phyloP scores from a whole-genome alignment of 225 moss, liverwort and hornwort genomes.

The Takakia lepidozioides region DNA sequence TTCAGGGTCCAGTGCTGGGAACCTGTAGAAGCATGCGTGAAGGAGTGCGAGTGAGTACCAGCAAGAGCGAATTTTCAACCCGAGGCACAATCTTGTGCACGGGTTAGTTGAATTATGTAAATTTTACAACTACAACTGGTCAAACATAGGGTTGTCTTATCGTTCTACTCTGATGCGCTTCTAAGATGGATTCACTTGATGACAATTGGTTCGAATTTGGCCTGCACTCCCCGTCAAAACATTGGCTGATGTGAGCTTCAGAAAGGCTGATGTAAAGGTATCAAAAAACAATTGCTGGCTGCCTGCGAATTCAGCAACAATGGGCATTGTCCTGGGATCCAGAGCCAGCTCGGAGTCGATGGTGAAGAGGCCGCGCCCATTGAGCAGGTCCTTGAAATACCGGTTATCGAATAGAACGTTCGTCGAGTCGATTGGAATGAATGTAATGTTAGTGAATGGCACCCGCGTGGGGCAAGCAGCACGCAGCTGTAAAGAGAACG shows the following conservation, averaged over 20 bases:
- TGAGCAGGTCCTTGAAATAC: slow-evolving; percentile 30
- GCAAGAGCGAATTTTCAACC: no score
- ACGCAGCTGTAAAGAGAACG: slow-evolving; percentile 17
- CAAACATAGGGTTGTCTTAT: no score
- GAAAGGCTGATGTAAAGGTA: slow-evolving; percentile 28
- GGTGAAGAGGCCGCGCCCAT: slow-evolving; percentile 36
- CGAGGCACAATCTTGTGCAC: no score
- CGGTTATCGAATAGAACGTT: slow-evolving; percentile 41
- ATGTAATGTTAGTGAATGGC: slow-evolving; percentile 19
- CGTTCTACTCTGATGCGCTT: no score
- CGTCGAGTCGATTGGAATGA: slow-evolving; percentile 29
- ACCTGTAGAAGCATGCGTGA: no score
- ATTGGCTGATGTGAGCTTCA: slow-evolving; percentile 25
- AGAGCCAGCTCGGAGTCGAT: slow-evolving; percentile 34
- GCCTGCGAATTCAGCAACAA: slow-evolving; percentile 22
- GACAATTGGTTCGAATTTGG: slow-evolving; percentile 36
- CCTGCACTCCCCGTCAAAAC: slow-evolving; percentile 33
- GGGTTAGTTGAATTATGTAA: no score
- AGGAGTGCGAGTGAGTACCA: no score
- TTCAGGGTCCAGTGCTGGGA: no score
- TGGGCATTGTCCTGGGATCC: slow-evolving; percentile 27
- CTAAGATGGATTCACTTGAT: slow-evolving; percentile 6
- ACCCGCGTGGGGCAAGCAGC: slow-evolving; percentile 19
- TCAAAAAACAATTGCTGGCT: slow-evolving; percentile 39
- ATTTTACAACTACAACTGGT: no score